Percentiles rank a stretch among this genome's conserved stretches.
Evolutionary conservation across 306 rosid species (phyloP).

Genomic region (Medicago lupulina): DNA sequence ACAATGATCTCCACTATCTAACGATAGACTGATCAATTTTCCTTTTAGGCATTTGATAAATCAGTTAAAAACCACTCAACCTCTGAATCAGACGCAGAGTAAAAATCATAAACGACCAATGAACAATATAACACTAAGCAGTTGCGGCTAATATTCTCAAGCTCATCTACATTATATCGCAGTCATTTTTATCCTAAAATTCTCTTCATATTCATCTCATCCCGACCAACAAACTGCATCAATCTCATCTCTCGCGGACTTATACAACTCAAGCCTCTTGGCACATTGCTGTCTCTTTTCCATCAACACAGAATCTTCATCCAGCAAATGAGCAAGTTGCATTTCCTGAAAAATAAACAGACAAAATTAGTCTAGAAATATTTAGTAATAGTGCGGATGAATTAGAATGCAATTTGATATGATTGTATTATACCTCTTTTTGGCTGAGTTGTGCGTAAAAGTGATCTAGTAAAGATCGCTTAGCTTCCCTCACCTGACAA

Average conservation of each 20-base stretch:
- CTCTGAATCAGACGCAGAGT: conserved; percentile 34
- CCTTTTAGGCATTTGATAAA: neutral
- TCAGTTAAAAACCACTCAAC: neutral
- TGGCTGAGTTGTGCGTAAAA: conserved; percentile 74
- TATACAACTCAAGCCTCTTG: conserved; percentile 79
- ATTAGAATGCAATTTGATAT: conserved; percentile 7
- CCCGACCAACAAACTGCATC: conserved; percentile 89
- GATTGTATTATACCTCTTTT: conserved; percentile 67
- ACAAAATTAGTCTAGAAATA: conserved; percentile 7
- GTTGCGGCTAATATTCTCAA: conserved; percentile 4
- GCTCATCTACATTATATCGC: neutral
- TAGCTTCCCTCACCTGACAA: conserved; percentile 79
- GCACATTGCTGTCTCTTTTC: conserved; percentile 88
- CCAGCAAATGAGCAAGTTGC: conserved; percentile 76
- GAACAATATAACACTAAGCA: neutral
- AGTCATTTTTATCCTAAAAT: neutral
- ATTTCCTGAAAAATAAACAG: conserved; percentile 60
- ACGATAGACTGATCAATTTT: neutral
- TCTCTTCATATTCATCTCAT: conserved; percentile 44
- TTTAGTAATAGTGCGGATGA: conserved; percentile 5
- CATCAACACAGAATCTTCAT: conserved; percentile 79
- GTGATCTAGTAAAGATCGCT: conserved; percentile 65
- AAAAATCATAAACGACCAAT: conserved; percentile 4
- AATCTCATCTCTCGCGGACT: conserved; percentile 89
- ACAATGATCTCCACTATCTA: neutral